phyloP scores from a whole-genome alignment of 495 filamentous ascomycete genomes.

The Pseudevernia furfuracea region DNA sequence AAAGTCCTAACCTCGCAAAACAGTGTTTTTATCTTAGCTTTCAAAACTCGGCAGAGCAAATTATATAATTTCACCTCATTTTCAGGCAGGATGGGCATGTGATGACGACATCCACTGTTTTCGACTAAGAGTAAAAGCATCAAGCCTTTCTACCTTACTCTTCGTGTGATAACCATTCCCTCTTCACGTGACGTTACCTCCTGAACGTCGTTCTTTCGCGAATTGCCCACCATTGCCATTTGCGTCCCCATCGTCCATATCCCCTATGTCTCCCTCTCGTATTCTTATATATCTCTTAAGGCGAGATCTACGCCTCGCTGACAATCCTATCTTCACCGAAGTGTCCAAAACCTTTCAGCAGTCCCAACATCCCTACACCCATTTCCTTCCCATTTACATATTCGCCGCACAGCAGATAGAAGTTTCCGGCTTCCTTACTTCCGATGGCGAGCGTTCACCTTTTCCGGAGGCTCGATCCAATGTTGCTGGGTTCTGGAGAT shows the following conservation, averaged over 20 bases:
- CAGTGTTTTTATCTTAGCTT: too few species aligned
- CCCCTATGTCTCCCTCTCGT: conserved; percentile 29
- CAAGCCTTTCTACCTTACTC: too few species aligned
- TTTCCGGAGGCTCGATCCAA: conserved; percentile 51
- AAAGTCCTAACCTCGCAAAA: too few species aligned
- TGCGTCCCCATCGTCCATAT: neutral
- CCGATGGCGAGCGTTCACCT: conserved; percentile 36
- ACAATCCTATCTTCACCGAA: conserved; percentile 58
- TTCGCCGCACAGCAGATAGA: conserved; percentile 60
- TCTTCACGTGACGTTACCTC: neutral
- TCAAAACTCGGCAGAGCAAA: too few species aligned
- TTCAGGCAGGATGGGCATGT: too few species aligned
- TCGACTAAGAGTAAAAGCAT: too few species aligned
- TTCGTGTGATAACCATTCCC: too few species aligned
- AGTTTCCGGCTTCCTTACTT: conserved; percentile 55
- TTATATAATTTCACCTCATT: too few species aligned
- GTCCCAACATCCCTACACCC: conserved; percentile 48
- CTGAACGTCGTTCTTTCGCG: neutral
- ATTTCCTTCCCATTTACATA: conserved; percentile 59
- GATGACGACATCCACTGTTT: too few species aligned
- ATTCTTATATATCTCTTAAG: conserved; percentile 56
- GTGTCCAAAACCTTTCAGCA: conserved; percentile 36
- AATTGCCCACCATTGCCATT: neutral
- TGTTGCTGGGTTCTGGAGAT: conserved; percentile 56
- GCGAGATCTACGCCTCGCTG: conserved; percentile 57